Evolutionary conservation across 2,329 filamentous ascomycete genomes (phyloP).

Genomic region (Nothophoma quercina): DNA sequence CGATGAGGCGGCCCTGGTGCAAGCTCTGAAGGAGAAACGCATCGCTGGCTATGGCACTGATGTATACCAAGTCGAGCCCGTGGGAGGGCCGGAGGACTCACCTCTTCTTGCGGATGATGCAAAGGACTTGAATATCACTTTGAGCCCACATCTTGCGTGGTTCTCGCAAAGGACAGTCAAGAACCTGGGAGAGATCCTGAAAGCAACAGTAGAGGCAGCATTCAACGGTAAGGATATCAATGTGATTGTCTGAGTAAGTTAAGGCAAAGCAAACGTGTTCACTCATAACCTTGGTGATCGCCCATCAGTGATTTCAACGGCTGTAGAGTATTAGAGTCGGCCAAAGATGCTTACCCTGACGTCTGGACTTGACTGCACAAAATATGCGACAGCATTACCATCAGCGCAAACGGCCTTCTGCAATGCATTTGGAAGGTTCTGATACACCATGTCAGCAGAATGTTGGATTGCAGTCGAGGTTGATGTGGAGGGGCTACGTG

Average conservation of each 20-base stretch:
- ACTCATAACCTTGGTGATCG: not conserved
- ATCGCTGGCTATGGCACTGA: slow-evolving; percentile 61
- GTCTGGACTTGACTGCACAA: too few relatives aligned
- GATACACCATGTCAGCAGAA: too few relatives aligned
- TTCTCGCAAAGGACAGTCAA: slow-evolving; percentile 57
- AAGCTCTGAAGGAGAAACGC: slow-evolving; percentile 53
- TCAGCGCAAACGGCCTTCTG: too few relatives aligned
- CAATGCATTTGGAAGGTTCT: too few relatives aligned
- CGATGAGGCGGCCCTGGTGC: slow-evolving; percentile 58
- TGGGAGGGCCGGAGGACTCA: slow-evolving; percentile 50
- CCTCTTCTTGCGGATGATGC: slow-evolving; percentile 55
- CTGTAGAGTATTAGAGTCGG: too few relatives aligned
- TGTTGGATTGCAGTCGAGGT: too few relatives aligned
- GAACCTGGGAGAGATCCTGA: slow-evolving; percentile 55
- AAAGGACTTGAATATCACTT: slow-evolving; percentile 58
- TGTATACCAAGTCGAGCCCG: slow-evolving; percentile 60
- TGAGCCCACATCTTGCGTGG: slow-evolving; percentile 64
- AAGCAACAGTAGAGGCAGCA: slow-evolving; percentile 58
- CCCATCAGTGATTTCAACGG: not conserved
- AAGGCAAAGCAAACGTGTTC: not conserved
- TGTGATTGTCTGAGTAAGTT: slow-evolving; percentile 39
- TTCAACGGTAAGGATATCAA: slow-evolving; percentile 50
- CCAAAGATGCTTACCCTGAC: too few relatives aligned
- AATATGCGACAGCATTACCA: too few relatives aligned
- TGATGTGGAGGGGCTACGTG: too few relatives aligned